Evolutionary conservation across 192 early-diverging fungal species (phyloP).

Genomic region (Globomyces pollinis-pini): DNA sequence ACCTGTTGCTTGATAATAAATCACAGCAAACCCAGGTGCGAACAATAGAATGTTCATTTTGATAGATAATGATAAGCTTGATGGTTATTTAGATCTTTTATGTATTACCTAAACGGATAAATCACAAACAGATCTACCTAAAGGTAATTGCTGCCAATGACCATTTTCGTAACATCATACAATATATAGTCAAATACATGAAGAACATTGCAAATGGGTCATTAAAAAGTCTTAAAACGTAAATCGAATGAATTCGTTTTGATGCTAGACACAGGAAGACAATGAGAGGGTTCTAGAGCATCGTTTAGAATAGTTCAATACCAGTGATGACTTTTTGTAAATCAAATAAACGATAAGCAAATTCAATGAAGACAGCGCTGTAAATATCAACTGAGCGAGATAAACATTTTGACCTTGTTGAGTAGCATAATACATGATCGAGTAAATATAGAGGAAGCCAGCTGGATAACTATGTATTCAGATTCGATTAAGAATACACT

Average conservation of each 20-base stretch:
- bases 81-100: not conserved
- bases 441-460: constrained; percentile 86
- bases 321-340: constrained; percentile 48
- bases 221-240: constrained; percentile 85
- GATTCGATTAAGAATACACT: constrained; percentile 49
- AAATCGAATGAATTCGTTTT: constrained; percentile 89
- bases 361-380: constrained; percentile 64
- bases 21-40: constrained; percentile 74
- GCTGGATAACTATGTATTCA: constrained; percentile 90
- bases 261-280: constrained; percentile 58
- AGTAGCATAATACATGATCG: constrained; percentile 61
- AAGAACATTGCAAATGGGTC: constrained; percentile 86
- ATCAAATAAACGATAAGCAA: constrained; percentile 57
- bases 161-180: constrained; percentile 49
- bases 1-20: constrained; percentile 45
- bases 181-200: constrained; percentile 59
- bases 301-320: constrained; percentile 9
- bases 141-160: constrained; percentile 47
- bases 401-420: constrained; percentile 57
- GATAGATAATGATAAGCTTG: constrained; percentile 72
- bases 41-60: constrained; percentile 95
- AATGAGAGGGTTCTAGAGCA: too few relatives aligned
- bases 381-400: constrained; percentile 77
- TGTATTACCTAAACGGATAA: not conserved
- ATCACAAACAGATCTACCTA: constrained; percentile 57